Evolutionary conservation across 2,329 filamentous ascomycete genomes (phyloP), one percentile per base, ranked within the genome.

Genomic region (Claviceps fusiformis): DNA sequence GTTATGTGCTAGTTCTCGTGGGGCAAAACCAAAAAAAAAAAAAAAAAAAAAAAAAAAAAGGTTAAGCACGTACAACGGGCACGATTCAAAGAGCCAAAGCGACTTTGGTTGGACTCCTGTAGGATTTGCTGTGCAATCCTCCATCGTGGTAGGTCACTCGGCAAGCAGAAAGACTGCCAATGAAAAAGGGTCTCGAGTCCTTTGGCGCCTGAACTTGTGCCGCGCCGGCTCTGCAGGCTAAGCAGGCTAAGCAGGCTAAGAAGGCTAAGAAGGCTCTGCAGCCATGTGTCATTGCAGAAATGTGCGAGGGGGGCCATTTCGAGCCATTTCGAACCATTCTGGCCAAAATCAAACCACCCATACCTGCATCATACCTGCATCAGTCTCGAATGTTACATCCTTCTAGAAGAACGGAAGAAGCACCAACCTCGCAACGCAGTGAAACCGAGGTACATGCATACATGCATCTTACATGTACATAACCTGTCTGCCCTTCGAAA

Each of bases 351-450:
- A 24, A 45, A 4, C 41, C 41, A 7, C 19, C 7, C 43, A 45
- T 24, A 9, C 5, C 19, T 45, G 43, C 43, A 24, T 45, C 19
- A 45, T n/a, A 41, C 39, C 39, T 41, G 39, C 15, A 41, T 41
- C 39, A n/a, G 39, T n/a, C 15, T 41, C 6, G 6, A 41, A 19
- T 19, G 46, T 10, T 11, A n/a, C 29, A 15, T 49, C 35, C 56
- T 66, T 67, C 65, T 65, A 65, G 65, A 67, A 67, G 57, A 54
- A 57, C 64, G 64, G 63, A 60, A 67, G 65, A 67, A 67, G 62
- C 56, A 45, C 41, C 19, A 41, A 44, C n/a, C 31, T 17, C 17
- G n/a, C 31, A 19, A 49, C 29, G 5, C 31, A 11, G n/a, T 13
- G 47, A 35, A 31, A 29, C 4, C 27, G 27, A 24, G 44, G 44